Conservation (phyloP, 495 filamentous ascomycete genomes). For the Penicillium macrosclerotiorum region DNA sequence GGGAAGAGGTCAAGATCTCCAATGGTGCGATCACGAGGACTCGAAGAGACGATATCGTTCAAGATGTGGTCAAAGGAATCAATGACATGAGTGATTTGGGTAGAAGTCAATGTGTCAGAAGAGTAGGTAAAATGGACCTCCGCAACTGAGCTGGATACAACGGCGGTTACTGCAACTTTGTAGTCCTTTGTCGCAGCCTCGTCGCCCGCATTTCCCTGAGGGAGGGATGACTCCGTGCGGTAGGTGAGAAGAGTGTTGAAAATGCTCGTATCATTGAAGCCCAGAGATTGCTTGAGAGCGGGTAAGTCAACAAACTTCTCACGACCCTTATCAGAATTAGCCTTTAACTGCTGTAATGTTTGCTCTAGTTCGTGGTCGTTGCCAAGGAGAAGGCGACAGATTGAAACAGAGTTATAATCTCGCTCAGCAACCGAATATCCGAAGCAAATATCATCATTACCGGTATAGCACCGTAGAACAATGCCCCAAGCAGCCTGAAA, state of each 20-base stretch:
- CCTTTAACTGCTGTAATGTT: constrained; percentile 34
- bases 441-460: constrained; percentile 54
- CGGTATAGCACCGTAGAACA: constrained; percentile 52
- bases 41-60: constrained; percentile 32
- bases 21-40: constrained; percentile 24
- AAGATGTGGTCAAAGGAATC: constrained; percentile 40
- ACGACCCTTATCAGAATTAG: constrained; percentile 31
- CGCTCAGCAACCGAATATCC: constrained; percentile 37
- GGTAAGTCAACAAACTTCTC: constrained; percentile 37
- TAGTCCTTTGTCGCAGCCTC: constrained; percentile 38
- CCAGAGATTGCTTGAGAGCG: constrained; percentile 40
- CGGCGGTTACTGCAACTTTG: constrained; percentile 57
- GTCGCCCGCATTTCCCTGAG: constrained; percentile 6
- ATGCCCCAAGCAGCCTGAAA: constrained; percentile 56
- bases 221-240: constrained; percentile 7
- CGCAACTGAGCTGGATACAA: constrained; percentile 38
- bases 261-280: constrained; percentile 33
- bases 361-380: constrained; percentile 35
- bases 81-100: constrained; percentile 36
- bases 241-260: constrained; percentile 55
- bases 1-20: constrained; percentile 34
- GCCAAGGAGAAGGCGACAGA: constrained; percentile 34
- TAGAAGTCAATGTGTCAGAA: constrained; percentile 32
- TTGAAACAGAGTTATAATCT: constrained; percentile 23
- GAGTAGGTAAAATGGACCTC: constrained; percentile 42